Conservation (phyloP, 2,329 filamentous ascomycete species). For the Ophiostoma sp. region DNA sequence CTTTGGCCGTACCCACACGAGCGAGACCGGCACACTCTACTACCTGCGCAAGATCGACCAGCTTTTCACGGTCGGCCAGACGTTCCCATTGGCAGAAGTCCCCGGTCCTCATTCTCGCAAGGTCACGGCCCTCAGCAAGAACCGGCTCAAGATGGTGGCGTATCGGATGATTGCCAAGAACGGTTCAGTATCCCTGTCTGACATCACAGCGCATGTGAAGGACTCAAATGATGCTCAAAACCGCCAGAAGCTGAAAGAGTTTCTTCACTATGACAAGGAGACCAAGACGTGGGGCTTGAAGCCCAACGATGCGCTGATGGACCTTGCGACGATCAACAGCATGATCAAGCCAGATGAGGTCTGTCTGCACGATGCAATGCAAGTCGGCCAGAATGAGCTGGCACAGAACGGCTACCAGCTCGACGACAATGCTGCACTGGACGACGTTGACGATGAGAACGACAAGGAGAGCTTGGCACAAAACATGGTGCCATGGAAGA, state of each 20-base stretch:
- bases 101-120: slow-evolving; percentile 90
- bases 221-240: slow-evolving; percentile 94
- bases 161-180: slow-evolving; percentile 82
- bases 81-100: slow-evolving; percentile 86
- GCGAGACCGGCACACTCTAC: slow-evolving; percentile 70
- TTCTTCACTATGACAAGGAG: slow-evolving; percentile 84
- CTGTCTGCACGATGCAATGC: slow-evolving; percentile 92
- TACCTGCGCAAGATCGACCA: slow-evolving; percentile 87
- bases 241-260: slow-evolving; percentile 93
- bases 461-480: slow-evolving; percentile 70
- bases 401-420: slow-evolving; percentile 81
- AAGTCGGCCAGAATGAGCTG: slow-evolving; percentile 85
- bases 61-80: slow-evolving; percentile 84
- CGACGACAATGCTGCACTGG: slow-evolving; percentile 57
- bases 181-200: slow-evolving; percentile 65
- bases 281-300: slow-evolving; percentile 80
- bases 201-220: slow-evolving; percentile 86
- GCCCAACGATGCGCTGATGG: slow-evolving; percentile 66
- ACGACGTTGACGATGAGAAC: slow-evolving; percentile 59
- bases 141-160: slow-evolving; percentile 90
- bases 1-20: slow-evolving; percentile 74
- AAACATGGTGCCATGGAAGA: slow-evolving; percentile 92
- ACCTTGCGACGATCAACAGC: slow-evolving; percentile 71
- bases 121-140: slow-evolving; percentile 95
- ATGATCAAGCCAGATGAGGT: slow-evolving; percentile 97